Evolutionary conservation across 345 rosid species (phyloP), one percentile per base, ranked within the genome.

Genomic region (Camelina neglecta): DNA sequence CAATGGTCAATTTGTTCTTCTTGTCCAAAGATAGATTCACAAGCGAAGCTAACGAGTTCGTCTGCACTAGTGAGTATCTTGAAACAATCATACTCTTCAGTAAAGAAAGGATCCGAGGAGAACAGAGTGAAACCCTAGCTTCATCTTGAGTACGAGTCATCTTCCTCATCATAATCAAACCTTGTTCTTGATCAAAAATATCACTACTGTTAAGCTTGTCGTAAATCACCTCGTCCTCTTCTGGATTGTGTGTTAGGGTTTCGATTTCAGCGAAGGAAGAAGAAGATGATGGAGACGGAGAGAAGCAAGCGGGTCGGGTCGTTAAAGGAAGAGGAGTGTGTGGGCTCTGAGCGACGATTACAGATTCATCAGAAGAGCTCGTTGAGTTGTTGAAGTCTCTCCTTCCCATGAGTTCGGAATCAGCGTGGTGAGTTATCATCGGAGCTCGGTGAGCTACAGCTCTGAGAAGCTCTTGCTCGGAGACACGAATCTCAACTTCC

Each of bases 11-110:
- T 83, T 92, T 91, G 83, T 91, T 92, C 9, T 41, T 12, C 73
- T 85, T 87, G 69, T 88, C 89, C 7, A 93, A 69, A 0, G 97
- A 93, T 0, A 93, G 81, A 65, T 93, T 93, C 71, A 93, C 96
- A 11, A 90, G 65, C 7, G 88, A 81, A 15, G 98, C 98, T 4
- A 82, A 51, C 1, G 81, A 66, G 18, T 79, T 74, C 2, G 79
- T 68, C 16, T 79, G 82, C 7, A 79, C 67, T 29, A 74, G 11
- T 6, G 21, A 63, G 58, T 79, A 75, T 31, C 79, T 74, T 0
- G 82, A 79, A 6, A 56, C 67, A 15, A 79, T 79, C 79, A 79
- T 62, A 0, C 0, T 11, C 68, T 70, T 69, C 0, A 79, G 15
- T 5, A 64, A 53, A 5, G 72, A 11, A 39, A 79, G 75, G 11